Conservation (phyloP, 2,329 filamentous ascomycete species). For the Stenocarpella maydis region DNA sequence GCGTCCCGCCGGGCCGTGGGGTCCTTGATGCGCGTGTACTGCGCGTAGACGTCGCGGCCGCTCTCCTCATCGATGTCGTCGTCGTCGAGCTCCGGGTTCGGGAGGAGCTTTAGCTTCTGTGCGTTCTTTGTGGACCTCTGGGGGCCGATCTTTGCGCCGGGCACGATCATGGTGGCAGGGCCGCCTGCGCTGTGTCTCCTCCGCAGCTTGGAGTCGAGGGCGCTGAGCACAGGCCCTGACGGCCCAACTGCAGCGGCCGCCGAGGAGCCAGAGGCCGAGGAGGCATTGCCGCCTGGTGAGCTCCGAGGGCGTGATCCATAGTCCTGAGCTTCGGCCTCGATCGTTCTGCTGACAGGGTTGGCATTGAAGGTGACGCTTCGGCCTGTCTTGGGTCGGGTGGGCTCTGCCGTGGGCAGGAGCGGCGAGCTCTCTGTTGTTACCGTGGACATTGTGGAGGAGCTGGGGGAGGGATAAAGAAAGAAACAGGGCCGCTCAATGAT, state of each 20-base stretch:
- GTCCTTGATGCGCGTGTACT: conserved; percentile 98
- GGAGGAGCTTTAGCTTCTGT: conserved; percentile 96
- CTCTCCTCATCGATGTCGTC: conserved; percentile 86
- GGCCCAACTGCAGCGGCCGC: conserved; percentile 46
- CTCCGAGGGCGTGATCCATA: conserved; percentile 36
- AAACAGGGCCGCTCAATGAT: conserved; percentile 8
- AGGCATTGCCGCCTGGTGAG: conserved; percentile 41
- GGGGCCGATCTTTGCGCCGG: conserved; percentile 79
- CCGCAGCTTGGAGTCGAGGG: conserved; percentile 86
- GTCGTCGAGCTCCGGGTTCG: conserved; percentile 84
- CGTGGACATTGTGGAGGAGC: conserved; percentile 25
- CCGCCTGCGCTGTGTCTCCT: conserved; percentile 84
- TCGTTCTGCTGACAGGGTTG: conserved; percentile 69
- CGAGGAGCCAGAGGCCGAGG: conserved; percentile 44
- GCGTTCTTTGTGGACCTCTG: conserved; percentile 95
- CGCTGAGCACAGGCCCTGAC: conserved; percentile 69
- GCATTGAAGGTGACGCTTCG: conserved; percentile 82
- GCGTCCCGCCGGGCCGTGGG: conserved; percentile 92
- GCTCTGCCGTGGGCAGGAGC: conserved; percentile 39
- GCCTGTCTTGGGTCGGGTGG: conserved; percentile 54
- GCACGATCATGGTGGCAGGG: conserved; percentile 64
- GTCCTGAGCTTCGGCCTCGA: conserved; percentile 57
- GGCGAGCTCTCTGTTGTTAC: conserved; percentile 38
- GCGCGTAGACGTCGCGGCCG: conserved; percentile 93
- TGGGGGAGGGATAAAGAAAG: neutral